phyloP scores from a whole-genome alignment of 2,329 filamentous ascomycete species.

The Neofusicoccum cordaticola region DNA sequence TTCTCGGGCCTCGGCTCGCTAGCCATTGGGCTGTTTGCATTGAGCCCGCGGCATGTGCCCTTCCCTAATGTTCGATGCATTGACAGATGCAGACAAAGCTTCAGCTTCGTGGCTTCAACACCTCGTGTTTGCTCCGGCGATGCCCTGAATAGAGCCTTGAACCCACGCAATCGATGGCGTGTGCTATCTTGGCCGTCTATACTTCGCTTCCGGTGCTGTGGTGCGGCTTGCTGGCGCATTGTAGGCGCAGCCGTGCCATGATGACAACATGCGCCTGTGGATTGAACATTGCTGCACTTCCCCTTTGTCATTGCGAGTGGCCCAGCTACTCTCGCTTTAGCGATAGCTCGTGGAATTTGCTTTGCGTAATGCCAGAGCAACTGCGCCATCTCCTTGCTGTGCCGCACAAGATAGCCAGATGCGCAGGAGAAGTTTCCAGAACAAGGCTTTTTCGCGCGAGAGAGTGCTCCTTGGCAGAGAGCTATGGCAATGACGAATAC shows the following conservation, averaged over 20 bases:
- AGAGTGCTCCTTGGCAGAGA: neutral
- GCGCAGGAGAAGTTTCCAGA: neutral
- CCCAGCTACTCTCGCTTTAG: too few species aligned
- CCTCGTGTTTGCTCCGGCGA: neutral
- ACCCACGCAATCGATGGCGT: neutral
- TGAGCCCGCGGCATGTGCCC: neutral
- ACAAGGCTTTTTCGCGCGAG: neutral
- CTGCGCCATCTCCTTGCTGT: too few species aligned
- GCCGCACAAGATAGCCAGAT: neutral
- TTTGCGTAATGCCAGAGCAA: too few species aligned
- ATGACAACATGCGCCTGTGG: too few species aligned
- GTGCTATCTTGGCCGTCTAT: neutral
- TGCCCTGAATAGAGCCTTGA: neutral
- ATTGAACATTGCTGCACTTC: neutral
- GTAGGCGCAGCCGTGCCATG: too few species aligned
- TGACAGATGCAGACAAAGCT: neutral
- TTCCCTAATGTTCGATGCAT: neutral
- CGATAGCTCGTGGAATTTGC: too few species aligned
- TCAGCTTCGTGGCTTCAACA: neutral
- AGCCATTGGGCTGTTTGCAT: neutral
- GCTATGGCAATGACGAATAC: neutral
- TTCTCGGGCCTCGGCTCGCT: neutral
- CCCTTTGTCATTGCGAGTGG: neutral
- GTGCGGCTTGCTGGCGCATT: too few species aligned
- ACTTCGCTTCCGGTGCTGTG: too few species aligned